Conservation (phyloP, 768 basidiomycete species). For the Zangia roseola region DNA sequence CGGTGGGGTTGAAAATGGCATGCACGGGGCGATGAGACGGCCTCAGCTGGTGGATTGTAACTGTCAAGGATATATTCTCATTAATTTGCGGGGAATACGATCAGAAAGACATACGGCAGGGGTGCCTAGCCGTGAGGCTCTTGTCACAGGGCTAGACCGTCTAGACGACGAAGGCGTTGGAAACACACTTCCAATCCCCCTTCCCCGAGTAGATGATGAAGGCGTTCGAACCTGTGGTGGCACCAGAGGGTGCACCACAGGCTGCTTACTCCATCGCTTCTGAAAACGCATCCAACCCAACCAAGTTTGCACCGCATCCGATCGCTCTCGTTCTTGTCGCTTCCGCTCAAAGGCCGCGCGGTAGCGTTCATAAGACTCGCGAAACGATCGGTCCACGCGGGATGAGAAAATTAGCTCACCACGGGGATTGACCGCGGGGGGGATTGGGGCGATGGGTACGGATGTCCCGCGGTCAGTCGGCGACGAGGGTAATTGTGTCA, state of each 20-base stretch:
- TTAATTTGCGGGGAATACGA: conserved; percentile 26
- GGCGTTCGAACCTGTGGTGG: conserved; percentile 21
- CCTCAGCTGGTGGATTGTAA: conserved; percentile 19
- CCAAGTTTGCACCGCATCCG: conserved; percentile 32
- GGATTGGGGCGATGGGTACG: conserved; percentile 63
- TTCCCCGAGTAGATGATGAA: conserved; percentile 27
- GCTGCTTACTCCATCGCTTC: conserved; percentile 28
- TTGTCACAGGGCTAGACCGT: conserved; percentile 34
- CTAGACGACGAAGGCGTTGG: conserved; percentile 33
- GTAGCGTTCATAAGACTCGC: conserved; percentile 92
- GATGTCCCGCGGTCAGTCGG: conserved; percentile 45
- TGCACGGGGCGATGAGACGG: background rate
- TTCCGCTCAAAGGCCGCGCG: conserved; percentile 81
- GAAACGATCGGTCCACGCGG: conserved; percentile 75
- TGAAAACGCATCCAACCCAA: conserved; percentile 29
- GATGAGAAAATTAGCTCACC: conserved; percentile 97
- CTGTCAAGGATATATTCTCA: conserved; percentile 17
- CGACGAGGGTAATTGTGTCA: conserved; percentile 31
- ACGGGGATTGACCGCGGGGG: conserved; percentile 84
- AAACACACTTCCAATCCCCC: conserved; percentile 23
- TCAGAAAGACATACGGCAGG: conserved; percentile 23
- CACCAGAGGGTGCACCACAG: conserved; percentile 4
- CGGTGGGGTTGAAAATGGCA: background rate
- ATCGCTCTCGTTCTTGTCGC: conserved; percentile 61
- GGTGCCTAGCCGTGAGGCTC: conserved; percentile 25